phyloP scores from a whole-genome alignment of 2,329 filamentous ascomycete species.

The Stylonectria norvegica region DNA sequence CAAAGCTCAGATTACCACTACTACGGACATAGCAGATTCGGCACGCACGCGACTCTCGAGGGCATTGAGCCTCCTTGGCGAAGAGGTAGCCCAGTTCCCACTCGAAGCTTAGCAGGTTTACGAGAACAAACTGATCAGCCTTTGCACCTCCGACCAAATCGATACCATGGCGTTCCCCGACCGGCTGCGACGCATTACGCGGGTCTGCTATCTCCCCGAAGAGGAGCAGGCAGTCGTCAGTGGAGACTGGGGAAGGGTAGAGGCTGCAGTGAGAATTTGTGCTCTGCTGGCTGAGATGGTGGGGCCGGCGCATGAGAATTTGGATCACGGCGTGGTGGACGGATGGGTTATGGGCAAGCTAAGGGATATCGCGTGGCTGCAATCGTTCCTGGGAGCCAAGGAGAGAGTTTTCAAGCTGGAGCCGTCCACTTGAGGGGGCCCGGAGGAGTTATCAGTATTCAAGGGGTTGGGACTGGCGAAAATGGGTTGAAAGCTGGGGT shows the following conservation, averaged over 20 bases:
- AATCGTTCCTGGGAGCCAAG: conserved; percentile 15
- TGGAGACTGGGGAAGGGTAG: conserved; percentile 26
- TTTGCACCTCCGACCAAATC: conserved; percentile 6
- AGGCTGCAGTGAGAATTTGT: conserved; percentile 24
- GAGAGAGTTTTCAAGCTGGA: background rate
- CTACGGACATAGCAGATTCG: background rate
- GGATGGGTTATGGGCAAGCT: conserved; percentile 26
- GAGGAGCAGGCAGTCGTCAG: conserved; percentile 24
- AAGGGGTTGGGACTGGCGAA: no score
- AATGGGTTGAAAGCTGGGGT: no score
- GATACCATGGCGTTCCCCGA: conserved; percentile 16
- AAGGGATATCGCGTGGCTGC: conserved; percentile 23
- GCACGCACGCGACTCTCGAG: no score
- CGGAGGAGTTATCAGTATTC: no score
- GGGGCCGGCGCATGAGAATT: conserved; percentile 20
- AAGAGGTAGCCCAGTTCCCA: conserved; percentile 18
- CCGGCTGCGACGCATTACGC: conserved; percentile 21
- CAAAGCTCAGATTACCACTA: background rate
- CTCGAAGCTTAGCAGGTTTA: conserved; percentile 19
- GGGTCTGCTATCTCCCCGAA: conserved; percentile 28
- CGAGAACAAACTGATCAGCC: conserved; percentile 18
- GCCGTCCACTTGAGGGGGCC: no score
- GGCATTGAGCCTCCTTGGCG: conserved; percentile 2
- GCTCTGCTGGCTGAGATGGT: conserved; percentile 25
- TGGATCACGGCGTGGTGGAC: conserved; percentile 11